A percentile compares a stretch with the other conserved stretches of the same genome.
Evolutionary conservation across 2,329 filamentous ascomycete genomes (phyloP).

Genomic region (Tricladium varicosporioides): DNA sequence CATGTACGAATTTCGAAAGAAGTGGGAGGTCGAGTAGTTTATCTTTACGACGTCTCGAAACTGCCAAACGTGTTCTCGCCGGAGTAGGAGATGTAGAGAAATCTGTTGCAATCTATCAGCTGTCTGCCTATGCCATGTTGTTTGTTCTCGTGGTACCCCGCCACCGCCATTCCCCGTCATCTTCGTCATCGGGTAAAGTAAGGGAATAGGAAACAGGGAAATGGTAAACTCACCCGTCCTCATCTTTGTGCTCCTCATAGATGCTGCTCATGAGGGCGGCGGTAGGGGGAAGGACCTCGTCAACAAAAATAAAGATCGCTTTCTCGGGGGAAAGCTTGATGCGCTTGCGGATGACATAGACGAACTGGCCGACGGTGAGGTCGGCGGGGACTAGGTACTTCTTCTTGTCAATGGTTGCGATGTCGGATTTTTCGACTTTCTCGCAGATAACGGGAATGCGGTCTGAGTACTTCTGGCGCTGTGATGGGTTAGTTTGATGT

Average conservation of each 20-base stretch:
- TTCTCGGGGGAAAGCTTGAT: constrained; percentile 99
- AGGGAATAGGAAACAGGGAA: constrained; percentile 21
- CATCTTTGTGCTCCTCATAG: constrained; percentile 96
- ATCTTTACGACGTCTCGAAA: constrained; percentile 34
- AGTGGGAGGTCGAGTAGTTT: neutral
- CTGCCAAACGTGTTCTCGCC: constrained; percentile 99
- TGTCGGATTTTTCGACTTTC: constrained; percentile 99
- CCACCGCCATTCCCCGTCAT: constrained; percentile 5
- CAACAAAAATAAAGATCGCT: constrained; percentile 99
- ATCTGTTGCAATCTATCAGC: constrained; percentile 20
- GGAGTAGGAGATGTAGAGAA: constrained; percentile 98
- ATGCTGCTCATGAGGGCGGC: constrained; percentile 99
- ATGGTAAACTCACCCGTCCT: constrained; percentile 55
- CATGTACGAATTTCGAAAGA: constrained; percentile 5
- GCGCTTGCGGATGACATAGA: constrained; percentile 99
- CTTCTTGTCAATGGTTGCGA: constrained; percentile 99
- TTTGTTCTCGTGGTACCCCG: constrained; percentile 5
- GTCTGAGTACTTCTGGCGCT: constrained; percentile 94
- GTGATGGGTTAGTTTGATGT: constrained; percentile 12
- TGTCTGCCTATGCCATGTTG: neutral
- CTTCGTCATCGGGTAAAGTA: neutral
- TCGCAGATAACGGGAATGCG: constrained; percentile 99
- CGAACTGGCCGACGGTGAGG: constrained; percentile 97
- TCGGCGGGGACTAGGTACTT: constrained; percentile 98
- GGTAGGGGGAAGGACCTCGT: constrained; percentile 94